Evolutionary conservation across 352 stramenopile species (phyloP), one percentile per base, ranked within the genome.

Genomic region (Bremia lactucae): DNA sequence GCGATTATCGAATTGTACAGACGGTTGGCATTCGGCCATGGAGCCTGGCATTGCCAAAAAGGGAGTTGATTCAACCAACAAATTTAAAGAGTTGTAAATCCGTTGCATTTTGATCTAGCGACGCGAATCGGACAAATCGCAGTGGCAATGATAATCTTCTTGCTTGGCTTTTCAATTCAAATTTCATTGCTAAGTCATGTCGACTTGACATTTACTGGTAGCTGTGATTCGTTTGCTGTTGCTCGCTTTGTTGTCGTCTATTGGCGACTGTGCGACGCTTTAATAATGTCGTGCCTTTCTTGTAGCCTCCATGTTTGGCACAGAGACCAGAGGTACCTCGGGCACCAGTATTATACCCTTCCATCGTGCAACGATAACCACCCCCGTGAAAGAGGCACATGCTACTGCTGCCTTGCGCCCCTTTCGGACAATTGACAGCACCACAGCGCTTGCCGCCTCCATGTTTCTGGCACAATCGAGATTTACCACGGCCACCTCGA

Each of bases 321-420:
- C 73, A 89, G 6, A 89, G 55, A 0, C 76, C 76, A 11, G 72
- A 87, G 2, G 73, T 83, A 21, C 80, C 75, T 15, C 79, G 72
- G 18, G 76, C 77, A 15, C 78, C 78, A 2, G 85, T 94, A 18
- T 31, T 67, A 45, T 81, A 95, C 20, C 73, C 72, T 2, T 72
- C 57, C 4, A 84, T 52, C 1, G 65, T 87, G 50, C 83, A 95
- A 15, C 82, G 81, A 31, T 89, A 87, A 33, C 78, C 83, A 6
- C 81, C 83, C 36, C 83, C 83, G 40, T 95, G 83, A 48, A 86
- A 87, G 7, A 89, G 57, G 46, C 77, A 89, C 53, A 72, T 70
- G 39, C 46, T 69, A 50, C 70, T 88, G 47, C 68, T 83, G 24
- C 78, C 76, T 43, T 94, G 83, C 4, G 79, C 83, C 10, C 83